Percentiles rank a stretch among this genome's conserved stretches.
Evolutionary conservation across 495 filamentous ascomycete species (phyloP).

Genomic region (Podospora pseudocomata): DNA sequence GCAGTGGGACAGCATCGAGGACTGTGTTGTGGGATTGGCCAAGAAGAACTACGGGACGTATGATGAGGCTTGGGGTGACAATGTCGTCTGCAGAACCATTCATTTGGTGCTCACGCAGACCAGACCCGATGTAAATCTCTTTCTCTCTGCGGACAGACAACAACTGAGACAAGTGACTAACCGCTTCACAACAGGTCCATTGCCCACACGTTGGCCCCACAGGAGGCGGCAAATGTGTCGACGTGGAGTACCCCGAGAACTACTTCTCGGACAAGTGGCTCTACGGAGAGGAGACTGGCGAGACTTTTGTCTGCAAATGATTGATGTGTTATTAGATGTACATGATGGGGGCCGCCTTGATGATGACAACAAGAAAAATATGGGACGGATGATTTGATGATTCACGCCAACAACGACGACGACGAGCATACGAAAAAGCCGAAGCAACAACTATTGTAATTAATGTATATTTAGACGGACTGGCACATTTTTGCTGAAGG

Average conservation of each 20-base stretch:
- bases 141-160: background rate
- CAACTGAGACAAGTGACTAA: conserved; percentile 8
- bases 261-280: conserved; percentile 36
- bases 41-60: conserved; percentile 36
- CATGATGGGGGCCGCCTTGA: background rate
- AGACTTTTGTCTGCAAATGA: conserved; percentile 34
- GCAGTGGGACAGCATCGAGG: conserved; percentile 30
- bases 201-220: conserved; percentile 41
- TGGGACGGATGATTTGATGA: background rate
- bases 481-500: background rate
- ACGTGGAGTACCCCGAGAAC: conserved; percentile 26
- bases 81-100: conserved; percentile 38
- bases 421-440: background rate
- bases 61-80: conserved; percentile 42
- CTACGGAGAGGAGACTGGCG: conserved; percentile 31
- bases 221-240: conserved; percentile 40
- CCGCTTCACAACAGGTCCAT: conserved; percentile 28
- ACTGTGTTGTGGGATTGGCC: conserved; percentile 29
- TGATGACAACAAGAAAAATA: background rate
- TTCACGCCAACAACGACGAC: background rate
- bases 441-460: background rate
- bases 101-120: conserved; percentile 38
- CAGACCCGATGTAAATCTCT: conserved; percentile 34
- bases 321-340: background rate
- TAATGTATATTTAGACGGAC: background rate